phyloP scores from a whole-genome alignment of 2,329 filamentous ascomycete species.

The Ploettnerulaceae sp. region DNA sequence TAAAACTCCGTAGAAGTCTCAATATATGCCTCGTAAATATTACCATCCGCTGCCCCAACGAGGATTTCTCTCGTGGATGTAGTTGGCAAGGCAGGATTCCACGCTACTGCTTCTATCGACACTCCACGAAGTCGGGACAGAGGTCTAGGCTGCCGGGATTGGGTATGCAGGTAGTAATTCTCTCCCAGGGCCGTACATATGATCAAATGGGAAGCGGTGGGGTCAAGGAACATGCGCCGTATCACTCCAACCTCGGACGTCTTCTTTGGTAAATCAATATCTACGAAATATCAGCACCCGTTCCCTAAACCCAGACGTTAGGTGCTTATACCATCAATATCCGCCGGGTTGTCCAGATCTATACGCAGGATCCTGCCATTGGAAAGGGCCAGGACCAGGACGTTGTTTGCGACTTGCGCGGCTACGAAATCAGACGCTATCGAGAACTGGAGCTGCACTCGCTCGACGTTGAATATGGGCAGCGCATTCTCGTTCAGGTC shows the following conservation, averaged over 20 bases:
- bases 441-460: conserved; percentile 88
- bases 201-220: conserved; percentile 89
- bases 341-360: conserved; percentile 85
- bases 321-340: conserved; percentile 71
- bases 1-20: conserved; percentile 95
- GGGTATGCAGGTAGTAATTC: conserved; percentile 96
- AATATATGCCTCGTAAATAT: conserved; percentile 91
- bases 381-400: conserved; percentile 84
- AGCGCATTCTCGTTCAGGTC: conserved; percentile 57
- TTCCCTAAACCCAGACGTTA: background rate
- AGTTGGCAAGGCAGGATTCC: conserved; percentile 90
- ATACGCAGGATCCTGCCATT: conserved; percentile 91
- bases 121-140: conserved; percentile 81
- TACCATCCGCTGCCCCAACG: conserved; percentile 86
- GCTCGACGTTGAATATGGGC: conserved; percentile 92
- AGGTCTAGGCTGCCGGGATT: conserved; percentile 81
- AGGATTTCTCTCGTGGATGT: conserved; percentile 93
- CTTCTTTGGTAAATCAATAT: conserved; percentile 95
- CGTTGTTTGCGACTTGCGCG: conserved; percentile 95
- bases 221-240: conserved; percentile 93
- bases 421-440: conserved; percentile 94
- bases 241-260: conserved; percentile 88
- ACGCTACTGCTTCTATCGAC: conserved; percentile 82
- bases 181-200: conserved; percentile 88
- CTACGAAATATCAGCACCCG: conserved; percentile 42